Evolutionary conservation across 345 rosid species (phyloP), one percentile per base, ranked within the genome.

Genomic region (Lepidium sativum): DNA sequence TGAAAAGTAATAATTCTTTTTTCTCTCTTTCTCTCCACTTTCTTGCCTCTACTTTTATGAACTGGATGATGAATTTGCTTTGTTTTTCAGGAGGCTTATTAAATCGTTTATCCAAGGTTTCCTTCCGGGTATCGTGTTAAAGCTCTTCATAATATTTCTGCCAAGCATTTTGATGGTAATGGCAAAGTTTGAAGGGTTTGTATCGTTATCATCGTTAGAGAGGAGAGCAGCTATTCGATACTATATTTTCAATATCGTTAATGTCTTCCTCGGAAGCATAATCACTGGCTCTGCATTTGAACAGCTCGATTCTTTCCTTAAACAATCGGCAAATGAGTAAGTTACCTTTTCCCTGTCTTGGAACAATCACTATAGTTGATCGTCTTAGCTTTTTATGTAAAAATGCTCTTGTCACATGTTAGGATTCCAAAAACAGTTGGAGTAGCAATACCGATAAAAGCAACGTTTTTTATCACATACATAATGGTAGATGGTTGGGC

Each of bases 401-500:
- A n/a, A 6, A 40, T 12, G 17, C 17, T 27, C 14, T 42, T 52
- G 48, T 53, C 33, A 39, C 32, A 43, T 45, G 55, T 54, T 87
- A 94, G 97, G 3, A 82, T 90, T 72, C 97, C 99, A 4, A 73
- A 55, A 68, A 94, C 92, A 12, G 71, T 94, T 31, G 97, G 99
- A 43, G 79, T 81, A 17, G 99, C 99, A 0, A 81, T 94, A 75
- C 99, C 99, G 33, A 65, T 79, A 52, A 86, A 82, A 77, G 99
- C 99, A 61, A 94, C 97, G 49, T 94, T 94, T 74, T 94, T 94
- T 71, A 86, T 92, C 67, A 86, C 96, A 25, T 92, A 83, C 44
- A 89, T 92, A 67, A 92, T 89, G 98, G 96, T 94, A 16, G 99
- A 94, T 53, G 99, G 99, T 70, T 94, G 99, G 99, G 96, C 99